Evolutionary conservation across 805 yeast genomes (phyloP), one percentile per base, ranked within the genome.

Genomic region (Metschnikowia drakensbergensis): DNA sequence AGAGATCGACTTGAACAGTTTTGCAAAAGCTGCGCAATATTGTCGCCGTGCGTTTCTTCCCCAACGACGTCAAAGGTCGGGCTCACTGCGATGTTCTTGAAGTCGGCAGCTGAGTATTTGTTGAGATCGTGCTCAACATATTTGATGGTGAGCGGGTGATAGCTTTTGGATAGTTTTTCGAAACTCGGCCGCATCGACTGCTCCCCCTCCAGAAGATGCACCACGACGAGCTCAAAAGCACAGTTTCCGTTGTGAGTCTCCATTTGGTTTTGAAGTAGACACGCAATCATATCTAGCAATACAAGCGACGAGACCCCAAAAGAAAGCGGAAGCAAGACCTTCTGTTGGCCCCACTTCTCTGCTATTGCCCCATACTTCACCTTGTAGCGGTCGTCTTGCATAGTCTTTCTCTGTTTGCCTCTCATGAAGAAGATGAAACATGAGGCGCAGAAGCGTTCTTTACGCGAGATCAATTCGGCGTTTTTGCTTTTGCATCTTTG

Each of bases 381-480:
- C 60, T 88, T 86, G 67, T 78, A 90, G 47, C 75, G 79, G 10
- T 86, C 90, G 54, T 76, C 79, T 62, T 70, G 74, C 89, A 92
- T 82, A 59, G 77, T 86, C 59, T 85, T 86, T 52, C 96, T 74
- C 65, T 88, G 90, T 63, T 91, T 91, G 25, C 88, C 83, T 49
- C 84, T 75, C 33, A 91, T 73, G 61, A 88, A 91, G 50, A 82
- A 75, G 22, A 77, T 61, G 57, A 88, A 92, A 64, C 98, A 91
- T 27, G 50, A 49, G 50, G 70, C 65, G 66, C 95, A 87, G 50
- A 84, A 84, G 13, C 68, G 60, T 59, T 86, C 92, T 52, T 82
- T 82, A 44, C 95, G 66, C 2, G 88, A 74, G 0, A 70, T 57
- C 3, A 81, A 61, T 4, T 68, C 71, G 0, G 83, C 74, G 0